Evolutionary conservation across 768 basidiomycete species (phyloP).

Genomic region (Tephrocybe rancida): DNA sequence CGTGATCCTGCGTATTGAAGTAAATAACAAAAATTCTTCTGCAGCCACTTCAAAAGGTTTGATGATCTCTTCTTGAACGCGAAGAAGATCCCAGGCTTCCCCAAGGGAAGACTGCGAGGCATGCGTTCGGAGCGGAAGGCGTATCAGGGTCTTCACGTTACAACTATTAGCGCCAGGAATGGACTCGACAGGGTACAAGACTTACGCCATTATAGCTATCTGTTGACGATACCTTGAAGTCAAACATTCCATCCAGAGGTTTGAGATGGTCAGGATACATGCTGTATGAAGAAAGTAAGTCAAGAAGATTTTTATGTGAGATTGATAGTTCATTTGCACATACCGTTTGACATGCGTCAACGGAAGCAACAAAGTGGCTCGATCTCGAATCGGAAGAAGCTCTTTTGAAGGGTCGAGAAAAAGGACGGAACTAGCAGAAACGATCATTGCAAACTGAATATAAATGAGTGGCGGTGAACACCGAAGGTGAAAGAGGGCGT

Average conservation of each 20-base stretch:
- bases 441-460: conserved; percentile 31
- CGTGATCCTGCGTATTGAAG: conserved; percentile 31
- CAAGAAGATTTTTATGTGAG: neutral
- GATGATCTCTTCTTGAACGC: conserved; percentile 28
- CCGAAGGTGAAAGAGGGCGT: neutral
- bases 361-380: conserved; percentile 29
- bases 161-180: neutral
- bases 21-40: conserved; percentile 43
- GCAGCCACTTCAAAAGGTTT: conserved; percentile 31
- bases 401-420: conserved; percentile 50
- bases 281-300: conserved; percentile 22
- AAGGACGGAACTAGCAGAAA: conserved; percentile 31
- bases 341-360: conserved; percentile 38
- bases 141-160: conserved; percentile 43
- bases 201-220: conserved; percentile 43
- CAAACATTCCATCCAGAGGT: conserved; percentile 40
- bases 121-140: conserved; percentile 41
- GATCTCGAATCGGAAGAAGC: conserved; percentile 37
- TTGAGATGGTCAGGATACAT: conserved; percentile 43
- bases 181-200: neutral
- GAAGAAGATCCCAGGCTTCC: conserved; percentile 21
- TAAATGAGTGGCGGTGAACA: neutral
- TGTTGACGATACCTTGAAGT: conserved; percentile 30
- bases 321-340: neutral
- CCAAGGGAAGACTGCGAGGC: conserved; percentile 25